phyloP scores from a whole-genome alignment of 805 yeast genomes.

The Yarrowia alimentaria region DNA sequence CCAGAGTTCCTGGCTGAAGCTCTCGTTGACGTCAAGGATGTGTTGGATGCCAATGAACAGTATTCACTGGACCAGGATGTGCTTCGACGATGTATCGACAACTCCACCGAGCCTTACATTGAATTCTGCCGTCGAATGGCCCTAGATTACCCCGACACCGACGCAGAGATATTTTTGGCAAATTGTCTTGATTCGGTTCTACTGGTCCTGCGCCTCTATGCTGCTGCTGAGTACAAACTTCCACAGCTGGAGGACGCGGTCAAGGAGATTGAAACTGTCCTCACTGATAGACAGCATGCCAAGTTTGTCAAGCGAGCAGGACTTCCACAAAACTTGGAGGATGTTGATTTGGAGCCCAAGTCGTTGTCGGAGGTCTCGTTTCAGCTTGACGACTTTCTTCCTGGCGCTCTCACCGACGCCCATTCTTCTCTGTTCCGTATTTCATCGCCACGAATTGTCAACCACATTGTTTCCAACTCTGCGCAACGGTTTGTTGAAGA shows the following conservation, averaged over 20 bases:
- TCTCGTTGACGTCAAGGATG: conserved; percentile 56
- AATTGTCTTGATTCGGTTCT: conserved; percentile 42
- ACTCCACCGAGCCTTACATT: conserved; percentile 39
- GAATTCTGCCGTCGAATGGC: conserved; percentile 37
- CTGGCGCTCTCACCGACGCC: conserved; percentile 39
- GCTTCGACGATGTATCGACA: conserved; percentile 36
- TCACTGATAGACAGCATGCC: conserved; percentile 36
- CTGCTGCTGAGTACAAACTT: conserved; percentile 37
- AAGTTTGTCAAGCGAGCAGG: conserved; percentile 10
- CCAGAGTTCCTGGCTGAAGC: conserved; percentile 83
- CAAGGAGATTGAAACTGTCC: conserved; percentile 35
- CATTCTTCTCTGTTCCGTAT: conserved; percentile 36
- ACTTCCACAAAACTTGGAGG: too few species aligned
- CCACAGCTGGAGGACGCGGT: conserved; percentile 36
- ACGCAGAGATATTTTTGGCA: conserved; percentile 37
- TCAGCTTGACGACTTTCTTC: conserved; percentile 40
- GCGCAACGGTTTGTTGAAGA: conserved; percentile 38
- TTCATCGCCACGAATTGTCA: conserved; percentile 40
- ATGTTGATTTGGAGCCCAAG: conserved; percentile 26
- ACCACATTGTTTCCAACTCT: conserved; percentile 37
- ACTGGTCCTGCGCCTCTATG: conserved; percentile 36
- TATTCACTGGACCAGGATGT: conserved; percentile 21
- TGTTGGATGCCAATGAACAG: conserved; percentile 47
- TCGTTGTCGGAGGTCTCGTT: conserved; percentile 31
- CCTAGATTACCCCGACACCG: conserved; percentile 32